Evolutionary conservation across 2,329 filamentous ascomycete species (phyloP), one percentile per base, ranked within the genome.

Genomic region (Cladosporium austrohemisphaericum): DNA sequence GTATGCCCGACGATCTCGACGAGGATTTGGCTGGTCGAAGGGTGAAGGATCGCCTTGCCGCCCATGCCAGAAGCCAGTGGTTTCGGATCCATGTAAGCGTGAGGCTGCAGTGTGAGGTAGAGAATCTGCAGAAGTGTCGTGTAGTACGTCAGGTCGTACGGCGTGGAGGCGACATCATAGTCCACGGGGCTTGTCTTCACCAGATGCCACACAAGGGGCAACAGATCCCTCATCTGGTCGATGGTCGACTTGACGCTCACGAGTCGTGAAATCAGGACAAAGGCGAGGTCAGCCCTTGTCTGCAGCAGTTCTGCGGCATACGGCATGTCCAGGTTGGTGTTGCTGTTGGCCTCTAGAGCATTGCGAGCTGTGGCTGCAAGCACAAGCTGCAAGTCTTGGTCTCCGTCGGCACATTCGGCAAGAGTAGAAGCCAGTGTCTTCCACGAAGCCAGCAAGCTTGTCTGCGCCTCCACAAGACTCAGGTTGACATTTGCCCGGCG

Each of bases 391-490:
- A 92, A 73, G 19, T 76, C 71, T 31, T 71, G 67, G 45, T 79
- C 75, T 14, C 73, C 71, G 28, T 78, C 75, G 32, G 77, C 72
- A 48, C 59, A 62, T n/a, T 81, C 81, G 64, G 86, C 88, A 41
- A 98, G 77, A 62, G 96, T 92, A 41, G 93, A 77, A 11, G 92
- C 80, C 7, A 98, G 76, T 52, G 88, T 84, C 65, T 94, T 91
- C 89, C 92, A 97, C 49, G 88, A 86, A 59, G 88, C 83, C 55
- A 96, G 85, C 14, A 98, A 79, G 35, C 83, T 80, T 56, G 93
- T 84, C 71, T 98, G 90, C 19, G 92, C 88, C 66, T 97, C 90
- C 26, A 98, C 89, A 26, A 95, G 75, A 19, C 91, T 95, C 45
- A 98, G 68, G 67, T 98, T 97, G 54, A 86, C 74, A 66, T 98